Conservation (phyloP, 1,139 yeast genomes). For the Pichia sp. region DNA sequence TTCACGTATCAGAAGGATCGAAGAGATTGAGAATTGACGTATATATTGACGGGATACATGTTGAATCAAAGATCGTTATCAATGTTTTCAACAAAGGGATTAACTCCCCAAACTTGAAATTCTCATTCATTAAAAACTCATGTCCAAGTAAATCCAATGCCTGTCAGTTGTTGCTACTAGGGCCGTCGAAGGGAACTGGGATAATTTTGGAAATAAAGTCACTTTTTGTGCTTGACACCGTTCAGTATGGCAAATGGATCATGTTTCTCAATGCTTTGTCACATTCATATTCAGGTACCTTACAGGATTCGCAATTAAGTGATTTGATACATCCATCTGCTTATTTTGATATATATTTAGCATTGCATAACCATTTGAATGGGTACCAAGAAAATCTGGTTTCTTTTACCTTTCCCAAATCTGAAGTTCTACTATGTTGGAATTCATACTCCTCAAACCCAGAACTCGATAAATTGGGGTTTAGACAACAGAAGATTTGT, state of each 20-base stretch:
- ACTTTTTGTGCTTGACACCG: background rate
- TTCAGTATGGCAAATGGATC: constrained; percentile 19
- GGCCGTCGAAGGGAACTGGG: constrained; percentile 7
- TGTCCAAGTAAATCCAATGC: background rate
- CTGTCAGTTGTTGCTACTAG: background rate
- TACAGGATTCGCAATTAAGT: constrained; percentile 28
- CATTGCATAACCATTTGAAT: background rate
- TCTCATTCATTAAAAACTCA: background rate
- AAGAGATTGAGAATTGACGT: constrained; percentile 24
- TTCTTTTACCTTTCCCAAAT: background rate
- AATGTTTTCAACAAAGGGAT: constrained; percentile 11
- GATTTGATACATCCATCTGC: constrained; percentile 28
- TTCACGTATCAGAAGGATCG: constrained; percentile 17
- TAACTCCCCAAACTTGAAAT: background rate
- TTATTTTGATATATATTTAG: constrained; percentile 11
- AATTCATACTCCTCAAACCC: background rate
- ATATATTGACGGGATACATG: constrained; percentile 27
- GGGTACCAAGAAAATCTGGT: background rate
- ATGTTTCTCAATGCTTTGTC: constrained; percentile 31
- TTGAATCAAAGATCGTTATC: constrained; percentile 24
- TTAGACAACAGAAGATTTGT: background rate
- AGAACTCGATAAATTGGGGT: background rate
- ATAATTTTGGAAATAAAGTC: constrained; percentile 12
- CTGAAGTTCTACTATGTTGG: background rate
- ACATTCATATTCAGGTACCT: constrained; percentile 30